A percentile compares a stretch with the other conserved stretches of the same genome.
These are phyloP conservation scores for Cutaneotrichosporon sp. DNA, from an alignment of 1,284 basidiomycete species.

Conservation along the genomic window DNA sequence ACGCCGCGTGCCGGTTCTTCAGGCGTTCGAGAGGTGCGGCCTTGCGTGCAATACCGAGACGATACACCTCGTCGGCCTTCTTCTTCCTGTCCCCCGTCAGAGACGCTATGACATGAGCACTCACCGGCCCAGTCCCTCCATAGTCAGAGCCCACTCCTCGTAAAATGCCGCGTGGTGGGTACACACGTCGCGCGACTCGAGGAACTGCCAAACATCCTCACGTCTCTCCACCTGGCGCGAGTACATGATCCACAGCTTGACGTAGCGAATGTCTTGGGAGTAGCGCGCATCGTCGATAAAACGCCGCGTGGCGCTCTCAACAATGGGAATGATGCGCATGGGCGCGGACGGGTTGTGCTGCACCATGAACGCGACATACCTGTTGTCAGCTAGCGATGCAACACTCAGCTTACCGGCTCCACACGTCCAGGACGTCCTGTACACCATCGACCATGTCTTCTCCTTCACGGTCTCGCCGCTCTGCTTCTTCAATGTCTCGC, in stretches of 20 bases:
- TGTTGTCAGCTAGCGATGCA: slow-evolving; percentile 12
- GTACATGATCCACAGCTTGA: slow-evolving; percentile 82
- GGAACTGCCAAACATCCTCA: slow-evolving; percentile 66
- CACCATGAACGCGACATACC: slow-evolving; percentile 45
- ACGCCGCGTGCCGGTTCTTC: slow-evolving; percentile 75
- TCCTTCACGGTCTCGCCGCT: slow-evolving; percentile 49
- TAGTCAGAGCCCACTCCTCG: slow-evolving; percentile 72
- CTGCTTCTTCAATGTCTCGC: slow-evolving; percentile 46
- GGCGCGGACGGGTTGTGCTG: slow-evolving; percentile 59
- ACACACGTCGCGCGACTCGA: slow-evolving; percentile 73
- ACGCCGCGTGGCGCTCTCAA: slow-evolving; percentile 68
- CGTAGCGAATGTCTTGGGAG: slow-evolving; percentile 77
- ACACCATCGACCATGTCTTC: slow-evolving; percentile 54
- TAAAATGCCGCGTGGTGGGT: slow-evolving; percentile 71
- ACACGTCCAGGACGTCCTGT: slow-evolving; percentile 50
- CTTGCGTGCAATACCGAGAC: slow-evolving; percentile 72
- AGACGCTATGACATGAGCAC: slow-evolving; percentile 32
- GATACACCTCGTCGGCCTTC: slow-evolving; percentile 78
- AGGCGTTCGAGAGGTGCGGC: slow-evolving; percentile 79
- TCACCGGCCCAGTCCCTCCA: slow-evolving; percentile 69
- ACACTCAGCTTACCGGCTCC: slow-evolving; percentile 41
- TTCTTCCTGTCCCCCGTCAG: slow-evolving; percentile 53
- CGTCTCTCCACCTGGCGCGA: slow-evolving; percentile 58
- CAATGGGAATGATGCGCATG: slow-evolving; percentile 63
- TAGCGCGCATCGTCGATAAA: slow-evolving; percentile 77